These are phyloP conservation scores for Talaromyces sp. DNA, from an alignment of 2,329 filamentous ascomycete genomes.

Conservation along the genomic window DNA sequence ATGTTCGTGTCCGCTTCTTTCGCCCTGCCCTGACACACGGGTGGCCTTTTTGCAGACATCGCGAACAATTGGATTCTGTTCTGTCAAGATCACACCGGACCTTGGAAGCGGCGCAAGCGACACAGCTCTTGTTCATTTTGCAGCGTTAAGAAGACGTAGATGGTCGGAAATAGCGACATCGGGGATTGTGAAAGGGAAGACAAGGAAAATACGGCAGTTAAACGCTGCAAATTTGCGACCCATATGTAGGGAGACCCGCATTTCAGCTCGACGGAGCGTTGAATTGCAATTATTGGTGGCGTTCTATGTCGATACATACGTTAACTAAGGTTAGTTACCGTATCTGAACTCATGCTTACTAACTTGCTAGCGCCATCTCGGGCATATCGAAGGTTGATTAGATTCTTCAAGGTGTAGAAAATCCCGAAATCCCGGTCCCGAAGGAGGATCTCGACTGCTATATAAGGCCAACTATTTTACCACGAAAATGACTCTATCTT, in stretches of 20 bases:
- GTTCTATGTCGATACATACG: neutral
- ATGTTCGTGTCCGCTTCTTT: neutral
- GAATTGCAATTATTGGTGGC: neutral
- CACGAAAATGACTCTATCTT: neutral
- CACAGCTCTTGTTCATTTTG: slow-evolving; percentile 4
- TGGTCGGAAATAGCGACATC: neutral
- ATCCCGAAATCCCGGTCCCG: neutral
- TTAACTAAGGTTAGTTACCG: too few relatives aligned
- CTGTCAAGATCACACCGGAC: slow-evolving; percentile 2
- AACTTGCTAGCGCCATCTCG: neutral
- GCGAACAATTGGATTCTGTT: neutral
- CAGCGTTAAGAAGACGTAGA: neutral
- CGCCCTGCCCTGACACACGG: neutral
- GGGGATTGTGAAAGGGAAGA: neutral
- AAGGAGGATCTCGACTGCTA: neutral
- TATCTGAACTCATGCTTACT: too few relatives aligned
- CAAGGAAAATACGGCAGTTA: neutral
- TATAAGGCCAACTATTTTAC: neutral
- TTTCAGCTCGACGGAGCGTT: neutral
- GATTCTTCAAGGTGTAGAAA: neutral
- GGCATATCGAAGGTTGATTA: neutral
- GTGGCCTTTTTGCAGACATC: neutral
- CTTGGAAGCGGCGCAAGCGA: neutral
- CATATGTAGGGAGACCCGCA: neutral
- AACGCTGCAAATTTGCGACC: neutral